Evolutionary conservation across 164 flowering plant species (phyloP).

Genomic region (Aristolochia fimbriata): DNA sequence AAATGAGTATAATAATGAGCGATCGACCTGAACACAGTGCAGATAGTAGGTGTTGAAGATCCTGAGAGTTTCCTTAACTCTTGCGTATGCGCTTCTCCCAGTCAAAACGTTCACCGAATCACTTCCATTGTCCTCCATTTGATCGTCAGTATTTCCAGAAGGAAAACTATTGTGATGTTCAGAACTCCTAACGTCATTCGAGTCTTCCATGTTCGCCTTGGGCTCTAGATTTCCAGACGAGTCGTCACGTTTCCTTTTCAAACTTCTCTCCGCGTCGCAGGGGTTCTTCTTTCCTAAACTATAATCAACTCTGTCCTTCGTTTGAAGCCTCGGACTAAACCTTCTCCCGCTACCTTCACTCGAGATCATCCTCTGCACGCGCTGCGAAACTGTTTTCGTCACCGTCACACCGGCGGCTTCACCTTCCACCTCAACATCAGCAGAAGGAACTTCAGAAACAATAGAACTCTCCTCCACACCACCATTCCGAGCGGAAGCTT

Average conservation of each 20-base stretch:
- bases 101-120: background rate
- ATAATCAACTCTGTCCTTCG: slow-evolving; percentile 1
- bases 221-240: background rate
- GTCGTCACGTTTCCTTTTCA: background rate
- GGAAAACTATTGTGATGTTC: background rate
- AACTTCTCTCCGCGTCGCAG: background rate
- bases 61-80: slow-evolving; percentile 48
- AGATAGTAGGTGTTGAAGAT: slow-evolving; percentile 45
- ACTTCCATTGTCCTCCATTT: background rate
- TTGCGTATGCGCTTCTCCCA: slow-evolving; percentile 24
- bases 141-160: background rate
- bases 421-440: slow-evolving; percentile 1
- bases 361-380: slow-evolving; percentile 1
- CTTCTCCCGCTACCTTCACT: slow-evolving; percentile 1
- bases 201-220: background rate
- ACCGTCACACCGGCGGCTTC: background rate
- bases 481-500: background rate
- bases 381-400: background rate
- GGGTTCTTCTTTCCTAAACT: background rate
- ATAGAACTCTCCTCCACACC: background rate
- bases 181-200: background rate
- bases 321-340: slow-evolving; percentile 5
- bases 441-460: background rate
- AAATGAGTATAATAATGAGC: no score
- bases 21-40: slow-evolving; percentile 42